Evolutionary conservation across 345 rosid species (phyloP).

Genomic region (Salix caprea): DNA sequence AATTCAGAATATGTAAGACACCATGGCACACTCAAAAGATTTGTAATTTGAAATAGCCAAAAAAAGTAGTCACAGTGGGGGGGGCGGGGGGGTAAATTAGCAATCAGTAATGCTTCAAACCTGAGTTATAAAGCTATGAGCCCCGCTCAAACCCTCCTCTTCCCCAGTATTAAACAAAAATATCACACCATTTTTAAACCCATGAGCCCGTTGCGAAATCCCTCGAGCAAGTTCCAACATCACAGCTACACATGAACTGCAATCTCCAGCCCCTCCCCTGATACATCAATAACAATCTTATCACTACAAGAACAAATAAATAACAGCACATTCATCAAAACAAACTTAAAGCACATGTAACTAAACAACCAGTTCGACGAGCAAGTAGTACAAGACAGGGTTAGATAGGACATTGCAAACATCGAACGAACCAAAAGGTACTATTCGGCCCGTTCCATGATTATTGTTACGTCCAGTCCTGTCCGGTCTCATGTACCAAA

Average conservation of each 20-base stretch:
- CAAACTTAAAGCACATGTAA: too few relatives aligned
- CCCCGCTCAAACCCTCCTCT: slow-evolving; percentile 95
- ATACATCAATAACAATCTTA: slow-evolving; percentile 17
- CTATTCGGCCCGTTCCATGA: too few relatives aligned
- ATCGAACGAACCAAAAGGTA: too few relatives aligned
- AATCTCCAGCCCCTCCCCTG: slow-evolving; percentile 98
- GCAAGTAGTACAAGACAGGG: too few relatives aligned
- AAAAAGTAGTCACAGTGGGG: not conserved
- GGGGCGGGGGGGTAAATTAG: not conserved
- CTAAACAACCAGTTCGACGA: too few relatives aligned
- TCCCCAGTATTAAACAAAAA: slow-evolving; percentile 92
- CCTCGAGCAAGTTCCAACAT: slow-evolving; percentile 97
- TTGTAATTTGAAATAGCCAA: not conserved
- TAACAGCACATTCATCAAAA: not conserved
- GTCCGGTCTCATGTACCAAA: too few relatives aligned
- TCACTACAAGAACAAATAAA: not conserved
- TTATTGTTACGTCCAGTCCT: too few relatives aligned
- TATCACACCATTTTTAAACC: slow-evolving; percentile 79
- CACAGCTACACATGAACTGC: slow-evolving; percentile 91
- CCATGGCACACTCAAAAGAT: not conserved
- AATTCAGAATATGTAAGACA: not conserved
- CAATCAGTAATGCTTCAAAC: slow-evolving; percentile 28
- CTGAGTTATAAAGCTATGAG: slow-evolving; percentile 98
- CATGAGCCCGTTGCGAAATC: slow-evolving; percentile 89
- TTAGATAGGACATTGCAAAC: too few relatives aligned